These are phyloP conservation scores for Psidium guajava DNA, from an alignment of 345 rosid genomes.

Conservation along the genomic window DNA sequence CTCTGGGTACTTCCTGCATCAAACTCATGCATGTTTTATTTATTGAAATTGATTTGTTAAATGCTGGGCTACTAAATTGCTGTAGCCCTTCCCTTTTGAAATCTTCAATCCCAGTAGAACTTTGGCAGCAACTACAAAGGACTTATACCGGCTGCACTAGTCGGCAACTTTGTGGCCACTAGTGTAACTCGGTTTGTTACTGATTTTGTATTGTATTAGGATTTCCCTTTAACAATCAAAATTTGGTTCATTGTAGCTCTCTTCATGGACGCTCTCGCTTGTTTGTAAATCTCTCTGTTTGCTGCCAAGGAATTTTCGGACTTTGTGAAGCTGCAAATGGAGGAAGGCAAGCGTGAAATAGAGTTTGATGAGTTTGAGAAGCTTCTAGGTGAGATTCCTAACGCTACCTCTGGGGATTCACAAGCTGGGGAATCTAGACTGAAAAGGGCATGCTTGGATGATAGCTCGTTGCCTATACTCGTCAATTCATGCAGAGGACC, in stretches of 20 bases:
- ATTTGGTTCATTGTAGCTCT: not conserved
- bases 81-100: not conserved
- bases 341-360: conserved; percentile 29
- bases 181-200: not conserved
- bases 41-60: not conserved
- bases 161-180: not conserved
- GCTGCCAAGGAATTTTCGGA: not conserved
- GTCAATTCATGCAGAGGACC: conserved; percentile 23
- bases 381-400: conserved; percentile 68
- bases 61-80: not conserved
- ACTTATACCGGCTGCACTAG: not conserved
- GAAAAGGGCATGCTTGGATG: conserved; percentile 12
- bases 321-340: conserved; percentile 20
- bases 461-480: not conserved
- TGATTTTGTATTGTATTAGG: not conserved
- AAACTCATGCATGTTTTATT: not conserved
- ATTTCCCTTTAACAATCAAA: not conserved
- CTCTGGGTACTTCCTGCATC: not conserved
- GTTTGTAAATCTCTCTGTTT: not conserved
- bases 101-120: not conserved
- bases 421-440: conserved; percentile 22
- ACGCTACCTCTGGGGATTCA: conserved; percentile 41
- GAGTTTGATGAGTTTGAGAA: conserved; percentile 63
- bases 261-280: not conserved
- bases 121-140: not conserved